phyloP scores from a whole-genome alignment of 768 basidiomycete species.

The Phylloporus arenicola region DNA sequence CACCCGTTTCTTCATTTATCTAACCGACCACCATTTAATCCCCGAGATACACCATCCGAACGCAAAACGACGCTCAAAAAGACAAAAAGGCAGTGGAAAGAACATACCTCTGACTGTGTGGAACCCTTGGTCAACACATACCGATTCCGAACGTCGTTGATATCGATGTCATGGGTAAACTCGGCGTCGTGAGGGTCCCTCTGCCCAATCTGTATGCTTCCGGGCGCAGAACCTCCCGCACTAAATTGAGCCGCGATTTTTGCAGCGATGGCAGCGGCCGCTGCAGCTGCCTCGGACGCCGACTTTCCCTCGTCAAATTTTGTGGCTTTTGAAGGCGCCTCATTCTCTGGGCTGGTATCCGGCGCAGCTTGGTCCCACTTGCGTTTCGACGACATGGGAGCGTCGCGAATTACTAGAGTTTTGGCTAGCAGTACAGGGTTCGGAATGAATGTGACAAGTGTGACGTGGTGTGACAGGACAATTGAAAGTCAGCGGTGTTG shows the following conservation, averaged over 20 bases:
- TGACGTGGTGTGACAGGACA: conserved; percentile 12
- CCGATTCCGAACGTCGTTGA: conserved; percentile 92
- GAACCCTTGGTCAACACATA: conserved; percentile 91
- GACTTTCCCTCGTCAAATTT: conserved; percentile 47
- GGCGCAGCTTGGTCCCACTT: conserved; percentile 73
- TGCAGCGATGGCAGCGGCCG: conserved; percentile 84
- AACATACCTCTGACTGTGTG: conserved; percentile 82
- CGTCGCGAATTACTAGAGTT: background rate
- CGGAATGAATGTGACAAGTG: conserved; percentile 5
- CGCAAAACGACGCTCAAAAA: background rate
- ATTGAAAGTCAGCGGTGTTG: conserved; percentile 19
- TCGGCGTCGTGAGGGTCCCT: conserved; percentile 74
- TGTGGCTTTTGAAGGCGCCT: conserved; percentile 39
- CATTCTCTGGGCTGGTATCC: conserved; percentile 39
- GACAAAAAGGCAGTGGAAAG: background rate
- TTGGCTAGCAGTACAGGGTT: background rate
- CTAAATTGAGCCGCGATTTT: conserved; percentile 90
- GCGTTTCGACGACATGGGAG: conserved; percentile 62
- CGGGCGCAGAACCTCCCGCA: conserved; percentile 36
- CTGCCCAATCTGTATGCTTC: conserved; percentile 38
- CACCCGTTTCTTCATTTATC: conserved; percentile 92
- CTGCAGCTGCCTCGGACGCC: conserved; percentile 58
- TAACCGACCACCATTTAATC: conserved; percentile 29
- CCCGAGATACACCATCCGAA: background rate
- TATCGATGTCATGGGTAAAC: conserved; percentile 89